A percentile compares a stretch with the other conserved stretches of the same genome.
Evolutionary conservation across 192 early-diverging fungal genomes (phyloP).

Genomic region (Jimgerdemannia flammicorona): DNA sequence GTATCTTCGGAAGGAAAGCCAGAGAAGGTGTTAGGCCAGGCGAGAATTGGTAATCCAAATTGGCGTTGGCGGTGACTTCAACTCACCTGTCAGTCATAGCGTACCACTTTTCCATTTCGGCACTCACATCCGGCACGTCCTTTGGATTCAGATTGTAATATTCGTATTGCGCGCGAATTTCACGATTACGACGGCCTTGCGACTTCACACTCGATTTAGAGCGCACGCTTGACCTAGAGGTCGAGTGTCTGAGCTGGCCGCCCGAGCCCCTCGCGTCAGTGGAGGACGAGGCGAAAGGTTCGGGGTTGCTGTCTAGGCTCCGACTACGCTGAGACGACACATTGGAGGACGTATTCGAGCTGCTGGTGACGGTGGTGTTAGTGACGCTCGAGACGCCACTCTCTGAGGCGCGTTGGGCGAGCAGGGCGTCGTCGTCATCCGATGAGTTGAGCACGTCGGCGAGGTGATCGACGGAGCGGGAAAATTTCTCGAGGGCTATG

Average conservation of each 20-base stretch:
- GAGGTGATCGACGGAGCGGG: background rate
- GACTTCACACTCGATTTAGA: background rate
- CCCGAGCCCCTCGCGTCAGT: background rate
- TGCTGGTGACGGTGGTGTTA: background rate
- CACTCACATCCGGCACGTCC: slow-evolving; percentile 17
- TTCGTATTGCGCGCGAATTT: slow-evolving; percentile 5
- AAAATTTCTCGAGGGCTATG: background rate
- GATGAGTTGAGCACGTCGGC: background rate
- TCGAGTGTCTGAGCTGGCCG: background rate
- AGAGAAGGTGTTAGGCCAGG: background rate
- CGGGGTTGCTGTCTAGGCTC: background rate
- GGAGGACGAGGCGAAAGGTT: background rate
- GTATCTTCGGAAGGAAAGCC: background rate
- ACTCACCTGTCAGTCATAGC: slow-evolving; percentile 28
- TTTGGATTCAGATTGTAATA: slow-evolving; percentile 4
- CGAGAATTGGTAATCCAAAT: background rate
- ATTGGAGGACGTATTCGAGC: background rate
- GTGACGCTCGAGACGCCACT: background rate
- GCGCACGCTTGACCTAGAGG: background rate
- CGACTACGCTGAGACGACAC: background rate
- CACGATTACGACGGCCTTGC: background rate
- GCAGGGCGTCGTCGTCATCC: background rate
- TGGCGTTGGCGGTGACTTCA: background rate
- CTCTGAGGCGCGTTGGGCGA: background rate
- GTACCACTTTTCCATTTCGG: slow-evolving; percentile 37